Percentiles rank a stretch among this genome's conserved stretches.
These are phyloP conservation scores for Mycena belliarum DNA, from an alignment of 768 basidiomycete species.

Conservation along the genomic window DNA sequence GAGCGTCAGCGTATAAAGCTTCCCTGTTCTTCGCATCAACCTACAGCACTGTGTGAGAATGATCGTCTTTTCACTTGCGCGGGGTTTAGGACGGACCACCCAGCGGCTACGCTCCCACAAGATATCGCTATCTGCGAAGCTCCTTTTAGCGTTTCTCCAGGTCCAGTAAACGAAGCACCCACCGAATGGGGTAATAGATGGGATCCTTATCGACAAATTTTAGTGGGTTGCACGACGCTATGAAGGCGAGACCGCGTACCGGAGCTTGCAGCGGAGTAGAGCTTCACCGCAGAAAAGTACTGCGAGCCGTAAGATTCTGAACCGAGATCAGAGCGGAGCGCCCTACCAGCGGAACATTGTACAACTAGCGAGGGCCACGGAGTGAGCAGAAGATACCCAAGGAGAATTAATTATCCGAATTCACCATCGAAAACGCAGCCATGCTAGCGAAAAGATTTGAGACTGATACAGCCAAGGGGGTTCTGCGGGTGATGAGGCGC, in stretches of 20 bases:
- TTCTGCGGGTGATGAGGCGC: slow-evolving; percentile 71
- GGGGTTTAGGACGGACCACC: slow-evolving; percentile 56
- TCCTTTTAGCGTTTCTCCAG: slow-evolving; percentile 22
- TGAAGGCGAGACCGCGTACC: slow-evolving; percentile 47
- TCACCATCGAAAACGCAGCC: slow-evolving; percentile 78
- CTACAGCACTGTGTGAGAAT: slow-evolving; percentile 37
- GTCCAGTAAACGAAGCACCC: slow-evolving; percentile 29
- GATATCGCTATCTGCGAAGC: slow-evolving; percentile 70
- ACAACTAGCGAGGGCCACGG: slow-evolving; percentile 50
- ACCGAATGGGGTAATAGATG: slow-evolving; percentile 92
- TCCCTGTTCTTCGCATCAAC: slow-evolving; percentile 86
- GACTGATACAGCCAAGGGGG: slow-evolving; percentile 78
- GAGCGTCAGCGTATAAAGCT: slow-evolving; percentile 76
- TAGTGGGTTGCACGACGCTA: slow-evolving; percentile 6
- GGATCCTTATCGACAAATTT: slow-evolving; percentile 49
- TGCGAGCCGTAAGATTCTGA: slow-evolving; percentile 28
- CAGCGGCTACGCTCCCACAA: slow-evolving; percentile 82
- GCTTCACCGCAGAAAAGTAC: slow-evolving; percentile 84
- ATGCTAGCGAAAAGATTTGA: slow-evolving; percentile 78
- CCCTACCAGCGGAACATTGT: slow-evolving; percentile 80
- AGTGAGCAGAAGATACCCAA: background rate
- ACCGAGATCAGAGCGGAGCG: slow-evolving; percentile 2
- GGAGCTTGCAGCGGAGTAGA: slow-evolving; percentile 66
- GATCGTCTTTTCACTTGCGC: background rate
- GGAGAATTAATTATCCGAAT: slow-evolving; percentile 25